Base-by-base conservation (phyloP, 2,329 filamentous ascomycete genomes). In the Nemania diffusa region DNA sequence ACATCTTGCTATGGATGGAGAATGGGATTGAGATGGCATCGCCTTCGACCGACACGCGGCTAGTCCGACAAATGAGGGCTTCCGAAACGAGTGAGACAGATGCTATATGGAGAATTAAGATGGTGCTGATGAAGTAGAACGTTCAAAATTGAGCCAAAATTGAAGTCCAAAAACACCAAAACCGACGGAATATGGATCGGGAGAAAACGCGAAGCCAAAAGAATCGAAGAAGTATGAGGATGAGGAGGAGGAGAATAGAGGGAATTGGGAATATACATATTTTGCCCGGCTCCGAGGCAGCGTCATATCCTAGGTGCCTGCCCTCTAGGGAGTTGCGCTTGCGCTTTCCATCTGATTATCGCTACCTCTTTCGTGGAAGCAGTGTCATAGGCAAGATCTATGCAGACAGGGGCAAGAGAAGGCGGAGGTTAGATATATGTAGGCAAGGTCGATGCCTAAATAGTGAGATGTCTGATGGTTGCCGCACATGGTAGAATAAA, bases 81-180 rank as follows among this genome's bases (percentile, higher is more conserved):
- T 50, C 40, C 13, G 40, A 48, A 56, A 24, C 29, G 44, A 32
- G 37, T 42, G 46, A 55, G 61, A 40, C 40, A 37, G 50, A 50
- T 61, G 61, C 2, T 62, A 70, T 67, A 53, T 40, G 55, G 44
- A 62, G 52, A 42, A 46, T 50, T 61, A 72, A 69, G 44, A 56
- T 50, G 61, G 44, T 40, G 64, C 53, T 59, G 67, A 67, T 48
- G 61, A 52, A 62, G 42, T 48, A 55, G 64, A 65, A 67, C 69
- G 60, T 71, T 72, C 70, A 74, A 74, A 72, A 72, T 67, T 65
- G 65, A 64, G 64, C 73, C 72, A 77, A 78, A 75, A 73, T 64
- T 66, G 64, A 71, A 72, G 72, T 71, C 73, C 75, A 76, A 77
- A 75, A 76, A 73, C 68, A 71, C 72, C 72, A 77, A 76, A 76